Evolutionary conservation across 1,284 basidiomycete genomes (phyloP).

Genomic region (Chiua sp.): DNA sequence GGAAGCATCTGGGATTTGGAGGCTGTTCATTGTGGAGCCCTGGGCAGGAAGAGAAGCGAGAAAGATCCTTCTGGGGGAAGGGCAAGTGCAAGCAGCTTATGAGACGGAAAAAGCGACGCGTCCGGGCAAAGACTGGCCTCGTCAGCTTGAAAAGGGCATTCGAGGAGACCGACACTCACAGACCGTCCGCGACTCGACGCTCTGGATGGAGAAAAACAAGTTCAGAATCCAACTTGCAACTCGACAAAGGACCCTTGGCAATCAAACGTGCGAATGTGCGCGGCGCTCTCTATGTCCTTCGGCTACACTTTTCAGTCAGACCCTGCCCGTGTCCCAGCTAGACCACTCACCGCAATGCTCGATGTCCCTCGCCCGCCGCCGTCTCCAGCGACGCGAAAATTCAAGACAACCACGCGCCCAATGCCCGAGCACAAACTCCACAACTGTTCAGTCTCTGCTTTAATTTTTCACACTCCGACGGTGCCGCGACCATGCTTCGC

Average conservation of each 20-base stretch:
- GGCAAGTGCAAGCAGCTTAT: too few relatives aligned
- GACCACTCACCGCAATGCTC: slow-evolving; percentile 14
- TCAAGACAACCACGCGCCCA: neutral
- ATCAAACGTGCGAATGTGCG: slow-evolving; percentile 35
- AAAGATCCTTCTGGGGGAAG: too few relatives aligned
- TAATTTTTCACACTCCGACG: slow-evolving; percentile 31
- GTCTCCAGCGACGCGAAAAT: neutral
- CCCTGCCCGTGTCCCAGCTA: neutral
- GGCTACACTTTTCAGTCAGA: slow-evolving; percentile 10
- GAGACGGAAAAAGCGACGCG: too few relatives aligned
- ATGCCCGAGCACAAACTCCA: neutral
- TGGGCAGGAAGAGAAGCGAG: too few relatives aligned
- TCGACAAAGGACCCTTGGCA: slow-evolving; percentile 21
- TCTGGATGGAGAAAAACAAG: slow-evolving; percentile 19
- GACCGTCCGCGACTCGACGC: neutral
- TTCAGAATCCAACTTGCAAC: slow-evolving; percentile 7
- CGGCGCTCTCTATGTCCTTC: slow-evolving; percentile 20
- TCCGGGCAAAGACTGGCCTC: too few relatives aligned
- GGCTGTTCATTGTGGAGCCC: slow-evolving; percentile 32
- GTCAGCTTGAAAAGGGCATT: neutral
- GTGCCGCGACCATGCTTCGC: slow-evolving; percentile 13
- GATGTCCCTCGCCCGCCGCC: neutral
- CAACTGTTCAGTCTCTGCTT: slow-evolving; percentile 13
- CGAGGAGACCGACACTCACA: slow-evolving; percentile 16
- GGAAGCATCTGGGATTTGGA: slow-evolving; percentile 54